Evolutionary conservation across 208 protist species (phyloP).

Genomic region (Leishmania amazonensis): DNA sequence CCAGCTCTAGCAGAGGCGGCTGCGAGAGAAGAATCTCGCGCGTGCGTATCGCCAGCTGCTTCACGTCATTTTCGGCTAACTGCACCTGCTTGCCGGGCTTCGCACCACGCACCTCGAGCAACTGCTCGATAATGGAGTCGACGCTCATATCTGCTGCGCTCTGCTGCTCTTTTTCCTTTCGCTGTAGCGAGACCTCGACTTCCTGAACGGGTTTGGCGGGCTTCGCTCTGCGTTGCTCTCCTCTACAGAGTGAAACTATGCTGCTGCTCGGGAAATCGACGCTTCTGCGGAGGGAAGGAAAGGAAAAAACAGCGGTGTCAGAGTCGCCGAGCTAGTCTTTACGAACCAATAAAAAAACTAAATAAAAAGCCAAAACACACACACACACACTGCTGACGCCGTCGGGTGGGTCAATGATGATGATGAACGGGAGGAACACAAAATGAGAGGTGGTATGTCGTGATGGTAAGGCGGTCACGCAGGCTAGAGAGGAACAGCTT

Average conservation of each 20-base stretch:
- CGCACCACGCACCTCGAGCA: conserved; percentile 89
- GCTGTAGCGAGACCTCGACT: neutral
- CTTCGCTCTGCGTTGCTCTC: neutral
- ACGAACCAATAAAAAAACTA: neutral
- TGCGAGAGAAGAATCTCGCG: conserved; percentile 90
- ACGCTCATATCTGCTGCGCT: conserved; percentile 54
- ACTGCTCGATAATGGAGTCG: conserved; percentile 92
- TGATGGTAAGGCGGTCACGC: too few species aligned
- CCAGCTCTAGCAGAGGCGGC: conserved; percentile 86
- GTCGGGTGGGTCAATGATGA: neutral
- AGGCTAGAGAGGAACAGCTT: neutral
- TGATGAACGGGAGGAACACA: neutral
- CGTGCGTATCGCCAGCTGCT: conserved; percentile 77
- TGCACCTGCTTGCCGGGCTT: conserved; percentile 90
- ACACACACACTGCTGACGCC: neutral
- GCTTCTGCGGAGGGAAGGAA: neutral
- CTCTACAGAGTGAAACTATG: neutral
- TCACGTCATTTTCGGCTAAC: conserved; percentile 90
- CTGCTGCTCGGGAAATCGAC: neutral
- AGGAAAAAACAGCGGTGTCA: neutral
- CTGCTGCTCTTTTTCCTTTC: neutral
- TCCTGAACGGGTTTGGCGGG: neutral
- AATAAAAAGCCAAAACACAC: neutral
- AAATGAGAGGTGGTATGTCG: neutral
- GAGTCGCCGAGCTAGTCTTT: neutral